Evolutionary conservation across 2,329 filamentous ascomycete genomes (phyloP), one percentile per base, ranked within the genome.

Genomic region (Calonectria hongkongensis): DNA sequence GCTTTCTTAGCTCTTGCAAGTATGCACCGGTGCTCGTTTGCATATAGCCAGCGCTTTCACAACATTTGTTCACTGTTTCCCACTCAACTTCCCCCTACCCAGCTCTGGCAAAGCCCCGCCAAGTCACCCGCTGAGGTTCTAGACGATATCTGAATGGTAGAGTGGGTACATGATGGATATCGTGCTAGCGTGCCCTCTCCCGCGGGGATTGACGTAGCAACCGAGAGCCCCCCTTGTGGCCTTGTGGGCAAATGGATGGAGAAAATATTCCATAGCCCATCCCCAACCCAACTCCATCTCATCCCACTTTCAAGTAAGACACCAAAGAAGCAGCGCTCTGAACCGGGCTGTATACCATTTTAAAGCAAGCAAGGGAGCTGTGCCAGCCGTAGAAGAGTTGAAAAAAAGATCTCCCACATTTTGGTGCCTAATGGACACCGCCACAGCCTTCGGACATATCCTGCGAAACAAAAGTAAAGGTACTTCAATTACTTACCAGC

Each of bases 181-280:
- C 56, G 48, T 73, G 45, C 66, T 78, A 79, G 76, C 75, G 72
- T 78, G 76, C 76, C 76, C 74, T 78, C 51, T 63, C 68, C 69
- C 74, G 71, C 60, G 74, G 76, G 76, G 72, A 73, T 73, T 68
- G 72, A 73, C 65, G 72, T 73, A 71, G 72, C 68, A 73, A 73
- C 72, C 64, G 71, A 73, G 48, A 60, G 39, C 33, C 48, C 51
- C 62, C 62, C 68, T 50, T 65, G 65, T 64, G 65, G 65, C 68
- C 58, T 67, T 66, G 64, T 71, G 56, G 65, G 43, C 65, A 54
- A 60, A 66, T 63, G 50, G 64, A 71, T 71, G 72, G 72, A 71
- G 68, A 73, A 58, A 65, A 68, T 68, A 62, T 51, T 51, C 39
- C 27, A 63, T 63, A 33, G 30, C 33, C 63, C n/a, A 41, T 50